Conservation (phyloP, 768 basidiomycete species). For the Porpolomopsis calyptriformis region DNA sequence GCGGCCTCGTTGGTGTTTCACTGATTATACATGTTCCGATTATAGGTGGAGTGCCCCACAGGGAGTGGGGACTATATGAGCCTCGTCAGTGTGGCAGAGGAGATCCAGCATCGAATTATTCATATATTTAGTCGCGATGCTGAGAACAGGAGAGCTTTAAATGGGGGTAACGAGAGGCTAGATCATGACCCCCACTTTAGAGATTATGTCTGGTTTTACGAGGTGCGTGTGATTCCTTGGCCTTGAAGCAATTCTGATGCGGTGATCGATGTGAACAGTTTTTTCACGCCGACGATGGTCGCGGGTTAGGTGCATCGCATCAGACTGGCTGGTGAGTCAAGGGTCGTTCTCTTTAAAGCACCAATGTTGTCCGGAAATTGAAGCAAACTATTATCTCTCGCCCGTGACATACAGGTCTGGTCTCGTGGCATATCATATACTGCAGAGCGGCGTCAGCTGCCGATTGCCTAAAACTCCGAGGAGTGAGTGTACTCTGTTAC, state of each 20-base stretch:
- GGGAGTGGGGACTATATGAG: slow-evolving; percentile 98
- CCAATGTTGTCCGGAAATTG: no score
- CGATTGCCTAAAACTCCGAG: slow-evolving; percentile 89
- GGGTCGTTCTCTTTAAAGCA: no score
- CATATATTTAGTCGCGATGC: slow-evolving; percentile 94
- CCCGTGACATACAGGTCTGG: slow-evolving; percentile 69
- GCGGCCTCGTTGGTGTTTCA: neutral
- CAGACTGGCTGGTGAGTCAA: slow-evolving; percentile 90
- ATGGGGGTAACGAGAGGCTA: slow-evolving; percentile 79
- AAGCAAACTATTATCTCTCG: neutral
- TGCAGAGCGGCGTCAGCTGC: slow-evolving; percentile 83
- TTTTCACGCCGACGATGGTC: slow-evolving; percentile 90
- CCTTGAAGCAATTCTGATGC: neutral
- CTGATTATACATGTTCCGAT: neutral
- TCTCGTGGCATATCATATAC: slow-evolving; percentile 80
- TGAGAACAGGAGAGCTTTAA: slow-evolving; percentile 79
- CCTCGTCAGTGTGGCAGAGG: slow-evolving; percentile 86
- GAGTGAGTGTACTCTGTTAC: slow-evolving; percentile 46
- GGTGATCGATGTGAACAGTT: slow-evolving; percentile 38
- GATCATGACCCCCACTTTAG: slow-evolving; percentile 93
- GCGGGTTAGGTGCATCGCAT: slow-evolving; percentile 92
- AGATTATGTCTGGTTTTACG: slow-evolving; percentile 95
- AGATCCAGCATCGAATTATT: slow-evolving; percentile 98
- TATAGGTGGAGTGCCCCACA: slow-evolving; percentile 84
- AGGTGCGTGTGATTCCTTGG: slow-evolving; percentile 36